A percentile compares a stretch with the other conserved stretches of the same genome.
Evolutionary conservation across 2,329 filamentous ascomycete species (phyloP).

Genomic region (Aspergillaceae sp.): DNA sequence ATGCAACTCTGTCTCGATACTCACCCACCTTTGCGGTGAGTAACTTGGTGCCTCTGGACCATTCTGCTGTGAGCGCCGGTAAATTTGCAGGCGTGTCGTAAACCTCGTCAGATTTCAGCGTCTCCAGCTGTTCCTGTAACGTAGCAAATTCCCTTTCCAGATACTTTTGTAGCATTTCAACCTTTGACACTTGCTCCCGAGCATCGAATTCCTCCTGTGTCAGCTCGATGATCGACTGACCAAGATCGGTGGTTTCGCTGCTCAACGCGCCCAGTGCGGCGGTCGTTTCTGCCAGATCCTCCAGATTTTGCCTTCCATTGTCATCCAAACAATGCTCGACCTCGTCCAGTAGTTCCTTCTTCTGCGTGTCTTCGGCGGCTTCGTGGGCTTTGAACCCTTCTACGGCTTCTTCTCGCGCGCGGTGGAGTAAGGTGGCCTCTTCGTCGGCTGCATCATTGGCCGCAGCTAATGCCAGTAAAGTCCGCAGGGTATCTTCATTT

Average conservation of each 20-base stretch:
- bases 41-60: conserved; percentile 62
- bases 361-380: conserved; percentile 20
- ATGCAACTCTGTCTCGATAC: conserved; percentile 48
- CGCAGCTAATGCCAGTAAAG: conserved; percentile 62
- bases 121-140: conserved; percentile 21
- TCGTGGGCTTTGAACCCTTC: conserved; percentile 23
- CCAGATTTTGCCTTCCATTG: conserved; percentile 48
- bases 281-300: conserved; percentile 49
- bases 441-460: conserved; percentile 62
- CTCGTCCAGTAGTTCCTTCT: conserved; percentile 42
- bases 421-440: conserved; percentile 27
- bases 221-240: conserved; percentile 47
- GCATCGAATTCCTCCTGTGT: conserved; percentile 45
- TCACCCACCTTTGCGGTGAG: conserved; percentile 60
- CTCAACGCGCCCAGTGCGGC: conserved; percentile 44
- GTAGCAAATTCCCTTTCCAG: conserved; percentile 44
- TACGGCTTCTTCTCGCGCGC: conserved; percentile 30
- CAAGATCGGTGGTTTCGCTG: conserved; percentile 44
- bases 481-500: conserved; percentile 72
- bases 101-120: conserved; percentile 23
- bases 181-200: conserved; percentile 49
- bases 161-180: conserved; percentile 49
- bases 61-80: conserved; percentile 63
- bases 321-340: conserved; percentile 47
- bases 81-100: conserved; percentile 53